Evolutionary conservation across 2,329 filamentous ascomycete species (phyloP), one percentile per base, ranked within the genome.

Genomic region (Colletotrichum sp.): DNA sequence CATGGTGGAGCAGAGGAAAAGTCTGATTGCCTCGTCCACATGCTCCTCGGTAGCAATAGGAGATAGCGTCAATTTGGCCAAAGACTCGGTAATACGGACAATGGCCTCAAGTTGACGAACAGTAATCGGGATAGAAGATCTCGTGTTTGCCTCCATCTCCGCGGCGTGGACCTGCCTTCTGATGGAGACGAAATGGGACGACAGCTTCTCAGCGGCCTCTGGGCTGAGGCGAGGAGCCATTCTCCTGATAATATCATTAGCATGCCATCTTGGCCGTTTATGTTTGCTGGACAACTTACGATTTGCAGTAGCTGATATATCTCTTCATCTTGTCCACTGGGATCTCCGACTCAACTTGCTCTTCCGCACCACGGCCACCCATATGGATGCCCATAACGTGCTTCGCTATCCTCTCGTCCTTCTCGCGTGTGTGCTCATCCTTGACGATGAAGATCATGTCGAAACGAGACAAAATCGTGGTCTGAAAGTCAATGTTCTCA

Each of bases 361-460:
- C 96, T 80, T 98, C 95, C 1, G 94, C 87, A 55, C 95, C 94
- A 69, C 94, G 92, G 16, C 95, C 95, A 75, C 96, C 95, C 95
- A 98, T 99, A 81, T 99, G 96, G 78, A 99, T 96, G 62, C 94
- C 93, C 93, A 99, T 98, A 82, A 99, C 96, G 91, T 99, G 97
- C 83, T 94, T 96, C 15, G 97, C 97, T 81, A 99, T 99, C 6
- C 91, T 93, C 87, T 98, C 95, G 82, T 99, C 97, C 81, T 96
- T 95, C 73, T 92, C 93, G 60, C 95, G 92, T 77, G 96, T 95
- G 84, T 99, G 97, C 77, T 98, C 96, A 84, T 99, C 97, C 80
- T 95, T 95, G 77, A 99, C 96, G 79, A 99, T 98, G 88, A 99
- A 99, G 79, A 99, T 99, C 95, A 99, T 98, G 85, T 99, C 97